A percentile compares a stretch with the other conserved stretches of the same genome.
phyloP scores from a whole-genome alignment of 805 yeast genomes.

The Zygoascus bituminiphila region DNA sequence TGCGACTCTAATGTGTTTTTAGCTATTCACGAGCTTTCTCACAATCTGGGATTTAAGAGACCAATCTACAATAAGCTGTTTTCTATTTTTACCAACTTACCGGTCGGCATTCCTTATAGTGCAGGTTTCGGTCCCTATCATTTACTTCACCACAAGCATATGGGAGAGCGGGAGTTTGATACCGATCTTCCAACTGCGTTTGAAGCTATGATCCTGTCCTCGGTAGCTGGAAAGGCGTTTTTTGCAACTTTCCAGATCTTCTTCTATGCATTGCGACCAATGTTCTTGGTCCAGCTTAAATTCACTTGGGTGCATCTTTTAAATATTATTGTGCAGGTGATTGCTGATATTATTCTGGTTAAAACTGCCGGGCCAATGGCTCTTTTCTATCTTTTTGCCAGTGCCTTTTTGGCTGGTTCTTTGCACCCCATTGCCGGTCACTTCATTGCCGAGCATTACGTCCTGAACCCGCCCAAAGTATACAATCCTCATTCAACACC shows the following conservation, averaged over 20 bases:
- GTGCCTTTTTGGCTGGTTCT: slow-evolving; percentile 84
- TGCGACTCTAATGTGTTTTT: slow-evolving; percentile 75
- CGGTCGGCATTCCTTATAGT: slow-evolving; percentile 84
- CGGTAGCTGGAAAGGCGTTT: slow-evolving; percentile 77
- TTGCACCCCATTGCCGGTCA: slow-evolving; percentile 94
- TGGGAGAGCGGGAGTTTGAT: slow-evolving; percentile 77
- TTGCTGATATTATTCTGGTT: slow-evolving; percentile 52
- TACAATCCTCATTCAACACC: slow-evolving; percentile 23
- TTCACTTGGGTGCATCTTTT: slow-evolving; percentile 68
- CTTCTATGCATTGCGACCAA: slow-evolving; percentile 85
- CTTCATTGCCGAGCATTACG: slow-evolving; percentile 90
- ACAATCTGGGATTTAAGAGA: slow-evolving; percentile 72
- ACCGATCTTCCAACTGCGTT: slow-evolving; percentile 79
- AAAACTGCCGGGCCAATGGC: slow-evolving; percentile 56
- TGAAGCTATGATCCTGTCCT: slow-evolving; percentile 68
- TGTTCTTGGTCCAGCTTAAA: slow-evolving; percentile 68
- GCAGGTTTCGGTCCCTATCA: slow-evolving; percentile 89
- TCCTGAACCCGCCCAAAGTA: slow-evolving; percentile 51
- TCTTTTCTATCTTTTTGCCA: slow-evolving; percentile 56
- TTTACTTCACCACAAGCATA: slow-evolving; percentile 80
- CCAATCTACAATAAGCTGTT: slow-evolving; percentile 72
- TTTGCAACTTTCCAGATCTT: slow-evolving; percentile 85
- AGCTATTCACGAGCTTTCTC: slow-evolving; percentile 83
- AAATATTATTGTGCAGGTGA: slow-evolving; percentile 52
- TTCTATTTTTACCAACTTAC: slow-evolving; percentile 69